These are phyloP conservation scores for Drosera capensis DNA, from an alignment of 148 eudicot genomes.

Conservation along the genomic window DNA sequence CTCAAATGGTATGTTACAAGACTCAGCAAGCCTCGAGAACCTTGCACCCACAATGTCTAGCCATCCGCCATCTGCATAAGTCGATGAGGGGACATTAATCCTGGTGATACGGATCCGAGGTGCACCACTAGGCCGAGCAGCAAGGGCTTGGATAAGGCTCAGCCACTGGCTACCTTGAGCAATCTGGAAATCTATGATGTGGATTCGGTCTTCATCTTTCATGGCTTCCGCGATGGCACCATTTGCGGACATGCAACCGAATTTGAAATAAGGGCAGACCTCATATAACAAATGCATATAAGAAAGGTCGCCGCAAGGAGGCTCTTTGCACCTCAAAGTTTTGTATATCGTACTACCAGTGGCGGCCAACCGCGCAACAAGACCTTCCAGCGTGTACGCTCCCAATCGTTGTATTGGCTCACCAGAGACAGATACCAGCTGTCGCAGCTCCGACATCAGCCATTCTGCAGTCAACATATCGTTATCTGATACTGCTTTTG, in stretches of 20 bases:
- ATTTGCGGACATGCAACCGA: slow-evolving; percentile 52
- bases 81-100: slow-evolving; percentile 31
- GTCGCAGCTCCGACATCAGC: no score
- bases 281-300: slow-evolving; percentile 45
- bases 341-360: slow-evolving; percentile 47
- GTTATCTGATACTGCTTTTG: slow-evolving; percentile 34
- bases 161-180: slow-evolving; percentile 50
- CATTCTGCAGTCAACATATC: no score
- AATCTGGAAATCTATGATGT: slow-evolving; percentile 50
- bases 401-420: slow-evolving; percentile 48
- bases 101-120: slow-evolving; percentile 42
- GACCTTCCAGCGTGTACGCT: slow-evolving; percentile 52
- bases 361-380: slow-evolving; percentile 30
- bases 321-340: slow-evolving; percentile 35
- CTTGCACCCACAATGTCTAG: slow-evolving; percentile 27
- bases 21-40: slow-evolving; percentile 19
- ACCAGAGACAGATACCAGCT: slow-evolving; percentile 53
- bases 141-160: slow-evolving; percentile 37
- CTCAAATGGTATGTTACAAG: slow-evolving; percentile 33
- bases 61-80: slow-evolving; percentile 34
- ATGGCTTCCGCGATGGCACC: slow-evolving; percentile 48
- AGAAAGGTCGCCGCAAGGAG: slow-evolving; percentile 29
- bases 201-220: no score
- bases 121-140: slow-evolving; percentile 47
- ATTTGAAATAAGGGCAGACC: slow-evolving; percentile 44